Conservation (phyloP, 2,329 filamentous ascomycete genomes). For the Ascochyta koolunga region DNA sequence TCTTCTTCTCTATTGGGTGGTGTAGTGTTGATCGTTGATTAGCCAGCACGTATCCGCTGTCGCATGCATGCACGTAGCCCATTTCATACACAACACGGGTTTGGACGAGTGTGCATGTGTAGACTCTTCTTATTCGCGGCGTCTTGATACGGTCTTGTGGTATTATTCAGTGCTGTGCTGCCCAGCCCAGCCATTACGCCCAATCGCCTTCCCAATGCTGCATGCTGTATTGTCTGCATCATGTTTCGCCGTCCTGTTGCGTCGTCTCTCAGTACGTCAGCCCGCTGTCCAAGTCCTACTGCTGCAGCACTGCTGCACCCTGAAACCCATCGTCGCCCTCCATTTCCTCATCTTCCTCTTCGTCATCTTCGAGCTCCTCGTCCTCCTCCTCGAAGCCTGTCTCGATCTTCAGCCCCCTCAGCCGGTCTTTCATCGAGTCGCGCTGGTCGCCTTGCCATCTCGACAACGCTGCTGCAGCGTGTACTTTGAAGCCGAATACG, state of each 20-base stretch:
- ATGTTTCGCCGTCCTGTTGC: not conserved
- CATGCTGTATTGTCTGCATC: slow-evolving; percentile 1
- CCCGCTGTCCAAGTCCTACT: not conserved
- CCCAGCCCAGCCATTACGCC: slow-evolving; percentile 28
- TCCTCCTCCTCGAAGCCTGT: slow-evolving; percentile 75
- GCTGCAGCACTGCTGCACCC: slow-evolving; percentile 25
- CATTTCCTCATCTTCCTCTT: slow-evolving; percentile 55
- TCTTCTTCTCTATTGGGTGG: not conserved
- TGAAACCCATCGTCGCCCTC: slow-evolving; percentile 38
- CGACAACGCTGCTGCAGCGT: slow-evolving; percentile 83
- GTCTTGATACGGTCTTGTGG: slow-evolving; percentile 1
- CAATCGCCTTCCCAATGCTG: slow-evolving; percentile 28
- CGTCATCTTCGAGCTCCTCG: slow-evolving; percentile 67
- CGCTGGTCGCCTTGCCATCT: slow-evolving; percentile 87
- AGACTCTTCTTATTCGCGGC: not conserved
- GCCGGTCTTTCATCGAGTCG: slow-evolving; percentile 79
- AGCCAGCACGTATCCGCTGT: not conserved
- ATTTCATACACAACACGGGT: too few species aligned
- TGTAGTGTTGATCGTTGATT: too few species aligned
- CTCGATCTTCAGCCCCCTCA: slow-evolving; percentile 73
- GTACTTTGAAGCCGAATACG: slow-evolving; percentile 94
- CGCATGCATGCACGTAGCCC: not conserved
- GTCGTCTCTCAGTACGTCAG: not conserved
- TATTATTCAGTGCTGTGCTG: slow-evolving; percentile 17
- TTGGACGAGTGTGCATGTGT: too few species aligned